Conservation (phyloP, 108 stramenopile species). For the Cyclotella distinguenda region DNA sequence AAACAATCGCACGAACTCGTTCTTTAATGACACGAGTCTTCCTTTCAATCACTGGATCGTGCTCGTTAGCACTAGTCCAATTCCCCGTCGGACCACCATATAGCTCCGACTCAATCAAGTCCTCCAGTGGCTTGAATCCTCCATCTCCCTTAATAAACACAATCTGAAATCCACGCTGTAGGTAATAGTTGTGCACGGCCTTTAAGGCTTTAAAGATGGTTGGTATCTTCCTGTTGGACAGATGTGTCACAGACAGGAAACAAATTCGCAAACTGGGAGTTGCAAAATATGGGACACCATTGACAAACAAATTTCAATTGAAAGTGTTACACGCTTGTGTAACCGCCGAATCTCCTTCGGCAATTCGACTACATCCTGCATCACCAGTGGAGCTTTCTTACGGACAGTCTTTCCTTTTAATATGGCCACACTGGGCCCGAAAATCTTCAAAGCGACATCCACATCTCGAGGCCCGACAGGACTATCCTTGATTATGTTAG, state of each 20-base stretch:
- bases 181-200: conserved; percentile 14
- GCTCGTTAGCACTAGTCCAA: not conserved
- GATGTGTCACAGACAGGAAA: conserved; percentile 24
- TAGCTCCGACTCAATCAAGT: conserved; percentile 1
- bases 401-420: conserved; percentile 40
- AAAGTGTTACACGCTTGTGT: not conserved
- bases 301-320: conserved; percentile 30
- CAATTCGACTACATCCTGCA: not conserved
- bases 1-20: conserved; percentile 1
- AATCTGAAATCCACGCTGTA: conserved; percentile 23
- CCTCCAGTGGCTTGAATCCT: conserved; percentile 19
- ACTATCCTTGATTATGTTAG: conserved; percentile 36
- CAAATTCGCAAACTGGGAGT: conserved; percentile 28
- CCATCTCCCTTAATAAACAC: conserved; percentile 5
- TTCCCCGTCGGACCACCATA: conserved; percentile 3
- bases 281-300: conserved; percentile 29
- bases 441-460: conserved; percentile 32
- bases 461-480: conserved; percentile 42
- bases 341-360: conserved; percentile 6
- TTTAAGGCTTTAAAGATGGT: conserved; percentile 5
- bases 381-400: not conserved
- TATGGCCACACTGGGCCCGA: conserved; percentile 25
- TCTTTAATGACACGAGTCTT: conserved; percentile 11
- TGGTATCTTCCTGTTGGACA: not conserved
- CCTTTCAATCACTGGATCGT: conserved; percentile 1